A percentile compares a stretch with the other conserved stretches of the same genome.
Evolutionary conservation across 1,284 basidiomycete genomes (phyloP).

Genomic region (Ganoderma multipileum): DNA sequence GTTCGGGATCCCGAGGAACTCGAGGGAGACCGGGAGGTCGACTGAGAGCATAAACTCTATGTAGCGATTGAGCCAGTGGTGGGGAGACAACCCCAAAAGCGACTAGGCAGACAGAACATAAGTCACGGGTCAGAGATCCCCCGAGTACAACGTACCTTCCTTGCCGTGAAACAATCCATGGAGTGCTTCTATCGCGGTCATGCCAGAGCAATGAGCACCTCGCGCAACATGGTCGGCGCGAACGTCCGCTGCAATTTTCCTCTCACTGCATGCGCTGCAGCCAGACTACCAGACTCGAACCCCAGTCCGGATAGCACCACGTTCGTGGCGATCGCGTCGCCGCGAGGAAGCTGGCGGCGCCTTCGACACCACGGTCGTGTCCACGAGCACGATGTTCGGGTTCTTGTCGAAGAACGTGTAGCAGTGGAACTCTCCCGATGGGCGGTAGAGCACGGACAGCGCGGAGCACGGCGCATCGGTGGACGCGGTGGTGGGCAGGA

Average conservation of each 20-base stretch:
- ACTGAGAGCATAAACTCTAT: constrained; percentile 43
- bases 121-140: neutral
- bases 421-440: constrained; percentile 41
- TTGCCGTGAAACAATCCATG: constrained; percentile 43
- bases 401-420: constrained; percentile 45
- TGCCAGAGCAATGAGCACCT: constrained; percentile 21
- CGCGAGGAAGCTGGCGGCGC: constrained; percentile 43
- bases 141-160: constrained; percentile 34
- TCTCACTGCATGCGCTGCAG: constrained; percentile 44
- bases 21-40: constrained; percentile 42
- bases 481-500: constrained; percentile 43
- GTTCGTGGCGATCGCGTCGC: constrained; percentile 45
- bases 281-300: constrained; percentile 44
- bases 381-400: constrained; percentile 43
- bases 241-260: neutral
- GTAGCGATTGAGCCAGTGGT: constrained; percentile 40
- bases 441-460: constrained; percentile 43
- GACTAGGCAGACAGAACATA: constrained; percentile 26
- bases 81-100: constrained; percentile 42
- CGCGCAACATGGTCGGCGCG: neutral
- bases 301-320: constrained; percentile 44
- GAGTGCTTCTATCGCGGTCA: constrained; percentile 41
- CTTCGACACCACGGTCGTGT: constrained; percentile 42
- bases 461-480: constrained; percentile 46
- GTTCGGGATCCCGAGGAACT: constrained; percentile 40